These are phyloP conservation scores for Penicillium sp. DNA, from an alignment of 2,329 filamentous ascomycete genomes.

Conservation along the genomic window DNA sequence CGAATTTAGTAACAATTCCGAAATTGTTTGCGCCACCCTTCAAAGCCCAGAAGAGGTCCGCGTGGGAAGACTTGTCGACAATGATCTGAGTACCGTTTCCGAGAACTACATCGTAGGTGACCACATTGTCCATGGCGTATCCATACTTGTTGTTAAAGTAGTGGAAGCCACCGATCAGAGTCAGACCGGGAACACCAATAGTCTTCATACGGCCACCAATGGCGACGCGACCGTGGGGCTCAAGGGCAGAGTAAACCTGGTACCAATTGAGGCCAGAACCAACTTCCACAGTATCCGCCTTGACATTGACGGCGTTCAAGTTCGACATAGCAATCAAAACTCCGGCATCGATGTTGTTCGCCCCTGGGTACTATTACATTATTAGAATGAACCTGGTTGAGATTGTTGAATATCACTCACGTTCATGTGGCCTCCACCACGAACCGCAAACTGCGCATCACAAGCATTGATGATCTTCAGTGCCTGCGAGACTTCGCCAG, in stretches of 20 bases:
- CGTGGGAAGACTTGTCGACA: conserved; percentile 24
- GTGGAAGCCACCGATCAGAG: conserved; percentile 37
- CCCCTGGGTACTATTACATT: conserved; percentile 30
- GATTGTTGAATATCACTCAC: too few species aligned
- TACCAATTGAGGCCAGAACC: conserved; percentile 32
- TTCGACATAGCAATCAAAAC: conserved; percentile 30
- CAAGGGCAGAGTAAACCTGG: conserved; percentile 31
- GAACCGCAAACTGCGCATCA: conserved; percentile 53
- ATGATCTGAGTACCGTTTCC: conserved; percentile 31
- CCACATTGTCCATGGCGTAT: conserved; percentile 36
- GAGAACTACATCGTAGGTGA: conserved; percentile 35
- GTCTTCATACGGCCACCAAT: conserved; percentile 35
- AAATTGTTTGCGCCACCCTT: conserved; percentile 39
- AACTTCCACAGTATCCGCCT: conserved; percentile 26
- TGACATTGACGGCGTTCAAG: conserved; percentile 24
- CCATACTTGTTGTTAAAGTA: conserved; percentile 36
- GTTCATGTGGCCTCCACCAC: conserved; percentile 55
- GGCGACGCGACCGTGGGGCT: conserved; percentile 24
- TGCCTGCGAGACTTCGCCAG: conserved; percentile 26
- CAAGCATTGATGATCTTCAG: conserved; percentile 25
- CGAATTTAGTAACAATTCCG: conserved; percentile 37
- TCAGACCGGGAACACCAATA: conserved; percentile 40
- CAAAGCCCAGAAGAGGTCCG: conserved; percentile 39
- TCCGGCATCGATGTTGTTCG: conserved; percentile 34
- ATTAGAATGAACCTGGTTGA: too few species aligned